Conservation (phyloP, 371 early-diverging fungal genomes). For the Umbelopsis sp. region DNA sequence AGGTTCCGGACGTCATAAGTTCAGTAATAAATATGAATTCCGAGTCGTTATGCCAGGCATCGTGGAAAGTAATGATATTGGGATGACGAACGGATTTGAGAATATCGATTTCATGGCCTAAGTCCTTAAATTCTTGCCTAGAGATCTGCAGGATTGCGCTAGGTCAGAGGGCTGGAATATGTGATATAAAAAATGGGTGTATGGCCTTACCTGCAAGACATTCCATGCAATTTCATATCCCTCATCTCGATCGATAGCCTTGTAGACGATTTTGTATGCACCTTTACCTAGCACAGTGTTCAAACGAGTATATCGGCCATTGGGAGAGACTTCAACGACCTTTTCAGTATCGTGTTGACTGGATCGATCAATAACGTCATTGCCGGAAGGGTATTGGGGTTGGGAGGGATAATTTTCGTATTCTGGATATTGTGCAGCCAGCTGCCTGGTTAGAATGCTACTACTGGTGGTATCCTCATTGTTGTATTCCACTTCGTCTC, state of each 20-base stretch:
- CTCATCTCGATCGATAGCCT: conserved; percentile 81
- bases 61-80: conserved; percentile 76
- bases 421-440: conserved; percentile 41
- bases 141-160: conserved; percentile 34
- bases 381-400: conserved; percentile 19
- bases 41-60: conserved; percentile 66
- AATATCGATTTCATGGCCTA: conserved; percentile 73
- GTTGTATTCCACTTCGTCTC: conserved; percentile 20
- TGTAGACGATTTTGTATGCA: conserved; percentile 83
- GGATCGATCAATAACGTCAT: conserved; percentile 51
- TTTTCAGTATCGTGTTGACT: conserved; percentile 44
- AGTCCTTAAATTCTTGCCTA: conserved; percentile 52
- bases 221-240: conserved; percentile 90
- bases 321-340: conserved; percentile 49
- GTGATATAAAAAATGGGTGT: too few relatives aligned
- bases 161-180: neutral
- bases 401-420: conserved; percentile 25
- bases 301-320: conserved; percentile 45
- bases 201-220: conserved; percentile 36
- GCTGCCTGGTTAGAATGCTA: conserved; percentile 42
- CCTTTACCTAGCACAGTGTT: conserved; percentile 57
- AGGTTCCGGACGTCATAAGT: conserved; percentile 83
- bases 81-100: conserved; percentile 74
- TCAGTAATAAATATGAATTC: conserved; percentile 82
- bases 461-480: conserved; percentile 33